Base-by-base conservation (phyloP, 2,329 filamentous ascomycete species). In the Fusarium sp. region DNA sequence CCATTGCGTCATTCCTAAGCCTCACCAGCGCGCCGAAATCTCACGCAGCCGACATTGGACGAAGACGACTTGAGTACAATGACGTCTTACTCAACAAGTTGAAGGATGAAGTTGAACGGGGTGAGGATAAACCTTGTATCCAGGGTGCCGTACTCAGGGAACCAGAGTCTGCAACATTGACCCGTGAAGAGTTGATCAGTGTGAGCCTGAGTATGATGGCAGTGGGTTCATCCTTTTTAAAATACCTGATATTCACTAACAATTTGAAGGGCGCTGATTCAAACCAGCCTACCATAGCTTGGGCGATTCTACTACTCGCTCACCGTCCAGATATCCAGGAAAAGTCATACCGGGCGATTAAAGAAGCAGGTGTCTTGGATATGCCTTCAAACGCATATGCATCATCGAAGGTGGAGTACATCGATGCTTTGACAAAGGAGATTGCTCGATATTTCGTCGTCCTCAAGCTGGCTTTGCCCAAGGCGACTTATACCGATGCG, bases 71-170 rank as follows among this genome's bases (percentile, higher is more conserved):
- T 14, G 71, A 27, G 23, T 78, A 78, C 14, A 71, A 78, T 25
- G 57, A 71, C 13, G 54, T 69, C 6, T 61, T 78, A 11, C 68
- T 77, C 39, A 58, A 67, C 6, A 70, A 73, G 34, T 68, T 78
- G 4, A 70, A 68, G 41, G 71, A 74, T 56, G 68, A 73, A 35
- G 73, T 78, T 8, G 59, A 58, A 3, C 87, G 88, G 34, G 90
- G 91, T 0, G 91, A 88, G 0, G 90, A 93, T 76, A 90, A 89
- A 75, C 91, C 91, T 4, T 93, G 91, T 77, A 93, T 93, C 72
- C 90, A 88, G 6, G 91, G 91, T 0, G 92, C 92, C 75, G 91
- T 93, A 45, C 82, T 93, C 43, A 91, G 92, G 71, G 91, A 92
- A 61, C 90, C 91, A 0, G 91, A 92, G 64, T 90, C 90, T 2